Base-by-base conservation (phyloP, 179 eudicot genomes). In the Sideroxylon spinosum region DNA sequence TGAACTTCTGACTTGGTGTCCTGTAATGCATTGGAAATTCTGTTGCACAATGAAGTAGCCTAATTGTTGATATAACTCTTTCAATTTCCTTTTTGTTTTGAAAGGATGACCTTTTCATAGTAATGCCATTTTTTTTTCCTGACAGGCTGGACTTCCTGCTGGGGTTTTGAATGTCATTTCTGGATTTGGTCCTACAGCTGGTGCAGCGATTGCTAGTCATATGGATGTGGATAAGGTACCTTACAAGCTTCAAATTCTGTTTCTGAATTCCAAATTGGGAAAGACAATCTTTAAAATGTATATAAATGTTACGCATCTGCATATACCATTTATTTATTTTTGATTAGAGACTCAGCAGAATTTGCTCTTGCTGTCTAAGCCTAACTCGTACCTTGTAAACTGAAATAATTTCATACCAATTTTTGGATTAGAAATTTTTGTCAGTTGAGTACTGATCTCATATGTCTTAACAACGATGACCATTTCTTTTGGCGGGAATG, bases 221-320 rank as follows among this genome's bases (percentile, higher is more conserved):
- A 82, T 82, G 84, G 75, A 82, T 59, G 84, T 82, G 28, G 84
- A 82, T 48, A 82, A 78, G 84, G 81, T 78, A 74, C 6, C 11
- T 56, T 32, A n/a, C 28, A 59, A 8, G 77, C 60, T 71, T 46
- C 20, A 52, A 25, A 49, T 23, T 71, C 22, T 71, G 9, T 25
- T 71, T 22, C 60, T 23, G 67, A 12, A 48, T 71, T 59, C 37
- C 74, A 10, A 71, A 22, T 49, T 68, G 16, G 44, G 32, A 50
- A 25, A 49, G 20, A 50, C 7, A n/a, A 52, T 23, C 7, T 23
- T 0, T 10, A 20, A 60, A 60, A 60, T 1, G 5, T 60, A 60
- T 55, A 14, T 55, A 14, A 60, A 22, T 6, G 5, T 19, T 22
- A 60, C 25, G 1, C 13, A 60, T 60, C 64, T 60, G 8, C 64